Conservation (phyloP, 495 filamentous ascomycete genomes). For the Tuber melanosporum region DNA sequence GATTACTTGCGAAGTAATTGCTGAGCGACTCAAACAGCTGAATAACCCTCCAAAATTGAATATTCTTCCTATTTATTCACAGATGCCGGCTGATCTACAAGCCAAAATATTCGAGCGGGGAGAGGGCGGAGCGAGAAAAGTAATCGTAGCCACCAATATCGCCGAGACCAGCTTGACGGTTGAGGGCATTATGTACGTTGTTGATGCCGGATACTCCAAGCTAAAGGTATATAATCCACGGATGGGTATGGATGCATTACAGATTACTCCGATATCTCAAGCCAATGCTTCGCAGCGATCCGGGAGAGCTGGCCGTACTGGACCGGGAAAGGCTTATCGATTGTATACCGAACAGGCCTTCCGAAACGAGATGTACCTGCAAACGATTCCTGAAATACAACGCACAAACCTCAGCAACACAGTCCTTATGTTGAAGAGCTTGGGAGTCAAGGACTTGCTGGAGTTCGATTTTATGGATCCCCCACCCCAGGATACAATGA, state of each 20-base stretch:
- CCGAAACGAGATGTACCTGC: conserved; percentile 93
- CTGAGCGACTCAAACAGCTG: conserved; percentile 78
- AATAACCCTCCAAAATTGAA: conserved; percentile 93
- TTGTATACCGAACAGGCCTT: conserved; percentile 92
- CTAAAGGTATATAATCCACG: conserved; percentile 97
- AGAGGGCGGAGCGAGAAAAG: conserved; percentile 83
- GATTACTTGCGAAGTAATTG: conserved; percentile 85
- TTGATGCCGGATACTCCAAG: conserved; percentile 93
- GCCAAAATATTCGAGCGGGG: conserved; percentile 96
- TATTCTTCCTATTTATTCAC: conserved; percentile 96
- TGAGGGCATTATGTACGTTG: conserved; percentile 98
- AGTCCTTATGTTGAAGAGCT: conserved; percentile 84
- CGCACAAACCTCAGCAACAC: conserved; percentile 93
- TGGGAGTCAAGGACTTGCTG: conserved; percentile 87
- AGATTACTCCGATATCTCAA: conserved; percentile 96
- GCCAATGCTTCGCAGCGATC: conserved; percentile 92
- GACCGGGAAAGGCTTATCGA: conserved; percentile 90
- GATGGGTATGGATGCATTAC: conserved; percentile 99
- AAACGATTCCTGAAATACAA: conserved; percentile 97
- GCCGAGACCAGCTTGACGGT: conserved; percentile 97
- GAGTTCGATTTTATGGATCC: conserved; percentile 99
- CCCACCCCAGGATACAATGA: conserved; percentile 95
- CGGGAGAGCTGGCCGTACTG: conserved; percentile 88
- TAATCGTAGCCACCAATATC: conserved; percentile 98
- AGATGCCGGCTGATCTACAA: conserved; percentile 97